Evolutionary conservation across 2,329 filamentous ascomycete species (phyloP).

Genomic region (Aspergillus bombycis): DNA sequence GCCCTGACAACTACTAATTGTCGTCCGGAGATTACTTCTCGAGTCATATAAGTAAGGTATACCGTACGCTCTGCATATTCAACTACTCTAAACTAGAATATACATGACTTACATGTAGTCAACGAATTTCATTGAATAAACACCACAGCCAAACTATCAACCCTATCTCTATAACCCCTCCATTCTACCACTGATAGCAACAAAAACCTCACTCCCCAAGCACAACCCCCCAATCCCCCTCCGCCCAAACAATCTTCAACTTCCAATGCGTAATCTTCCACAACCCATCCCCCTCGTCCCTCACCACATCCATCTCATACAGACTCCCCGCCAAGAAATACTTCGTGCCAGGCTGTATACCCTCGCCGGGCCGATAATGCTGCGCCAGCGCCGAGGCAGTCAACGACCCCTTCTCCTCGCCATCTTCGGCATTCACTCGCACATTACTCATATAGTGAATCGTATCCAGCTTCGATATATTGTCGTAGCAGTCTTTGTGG

Average conservation of each 20-base stretch:
- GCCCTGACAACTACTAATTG: too few relatives aligned
- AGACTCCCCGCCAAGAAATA: conserved; percentile 28
- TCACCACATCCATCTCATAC: conserved; percentile 36
- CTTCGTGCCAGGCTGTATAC: conserved; percentile 24
- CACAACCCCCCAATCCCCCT: conserved; percentile 20
- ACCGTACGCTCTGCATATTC: too few relatives aligned
- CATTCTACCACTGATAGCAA: too few relatives aligned
- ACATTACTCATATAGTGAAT: conserved; percentile 28
- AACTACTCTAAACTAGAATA: too few relatives aligned
- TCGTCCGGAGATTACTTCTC: too few relatives aligned
- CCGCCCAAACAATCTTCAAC: conserved; percentile 35
- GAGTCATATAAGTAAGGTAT: too few relatives aligned
- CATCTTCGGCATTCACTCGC: conserved; percentile 22
- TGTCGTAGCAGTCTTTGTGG: conserved; percentile 19
- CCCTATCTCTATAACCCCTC: too few relatives aligned
- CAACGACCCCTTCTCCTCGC: conserved; percentile 15
- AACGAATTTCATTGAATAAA: too few relatives aligned
- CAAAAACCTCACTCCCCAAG: background rate
- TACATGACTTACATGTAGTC: too few relatives aligned
- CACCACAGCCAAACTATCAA: too few relatives aligned
- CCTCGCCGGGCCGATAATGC: conserved; percentile 28
- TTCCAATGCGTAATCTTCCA: conserved; percentile 41
- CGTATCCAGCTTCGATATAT: conserved; percentile 33
- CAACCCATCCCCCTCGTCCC: conserved; percentile 30
- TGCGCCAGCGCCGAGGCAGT: conserved; percentile 24